A percentile compares a stretch with the other conserved stretches of the same genome.
phyloP scores from a whole-genome alignment of 495 filamentous ascomycete genomes.

The Neurospora sp. region DNA sequence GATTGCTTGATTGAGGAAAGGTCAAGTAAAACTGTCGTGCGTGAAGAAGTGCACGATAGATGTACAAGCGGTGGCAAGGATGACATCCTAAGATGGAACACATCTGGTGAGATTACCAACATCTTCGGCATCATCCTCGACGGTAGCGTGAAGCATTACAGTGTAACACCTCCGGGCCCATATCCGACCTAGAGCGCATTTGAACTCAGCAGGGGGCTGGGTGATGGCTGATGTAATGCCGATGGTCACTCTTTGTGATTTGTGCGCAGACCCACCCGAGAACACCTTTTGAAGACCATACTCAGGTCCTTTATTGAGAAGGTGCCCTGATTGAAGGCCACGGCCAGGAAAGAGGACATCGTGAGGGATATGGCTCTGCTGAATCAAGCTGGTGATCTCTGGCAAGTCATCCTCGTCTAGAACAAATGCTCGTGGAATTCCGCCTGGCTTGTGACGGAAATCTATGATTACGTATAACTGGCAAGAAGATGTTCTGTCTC shows the following conservation, averaged over 20 bases:
- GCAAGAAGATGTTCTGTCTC: too few relatives aligned
- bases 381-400: not conserved
- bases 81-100: too few relatives aligned
- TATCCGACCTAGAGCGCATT: too few relatives aligned
- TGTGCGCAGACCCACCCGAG: not conserved
- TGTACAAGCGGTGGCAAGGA: too few relatives aligned
- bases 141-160: not conserved
- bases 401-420: not conserved
- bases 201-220: rapidly evolving
- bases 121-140: not conserved
- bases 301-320: not conserved
- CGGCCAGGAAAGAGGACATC: not conserved
- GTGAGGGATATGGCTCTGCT: not conserved
- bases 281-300: not conserved
- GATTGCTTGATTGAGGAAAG: too few relatives aligned
- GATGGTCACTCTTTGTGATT: not conserved
- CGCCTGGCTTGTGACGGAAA: not conserved
- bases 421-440: not conserved
- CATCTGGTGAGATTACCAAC: too few relatives aligned
- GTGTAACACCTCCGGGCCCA: too few relatives aligned
- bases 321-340: not conserved
- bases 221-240: not conserved
- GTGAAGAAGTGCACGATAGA: too few relatives aligned
- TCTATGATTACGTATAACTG: not conserved
- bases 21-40: too few relatives aligned